Percentiles rank a stretch among this genome's conserved stretches.
These are phyloP conservation scores for Boehmeria nivea DNA, from an alignment of 306 rosid genomes.

Conservation along the genomic window DNA sequence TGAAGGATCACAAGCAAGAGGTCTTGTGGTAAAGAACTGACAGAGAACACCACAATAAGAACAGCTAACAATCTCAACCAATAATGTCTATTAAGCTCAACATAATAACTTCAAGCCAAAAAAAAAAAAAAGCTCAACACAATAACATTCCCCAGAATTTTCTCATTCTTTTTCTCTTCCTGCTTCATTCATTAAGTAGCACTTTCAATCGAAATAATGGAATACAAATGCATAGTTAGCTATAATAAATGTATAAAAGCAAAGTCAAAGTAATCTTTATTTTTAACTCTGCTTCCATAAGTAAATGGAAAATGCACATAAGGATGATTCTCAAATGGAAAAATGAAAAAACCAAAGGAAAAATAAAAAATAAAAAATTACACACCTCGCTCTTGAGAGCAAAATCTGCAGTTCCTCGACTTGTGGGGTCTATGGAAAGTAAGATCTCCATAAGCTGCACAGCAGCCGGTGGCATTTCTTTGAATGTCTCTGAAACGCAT, in stretches of 20 bases:
- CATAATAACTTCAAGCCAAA: not conserved
- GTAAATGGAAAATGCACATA: no score
- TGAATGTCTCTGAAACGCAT: slow-evolving; percentile 64
- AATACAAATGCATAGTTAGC: no score
- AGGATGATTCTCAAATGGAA: not conserved
- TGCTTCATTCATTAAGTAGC: no score
- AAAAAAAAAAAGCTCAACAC: no score
- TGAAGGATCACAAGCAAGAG: slow-evolving; percentile 83
- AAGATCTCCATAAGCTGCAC: slow-evolving; percentile 64
- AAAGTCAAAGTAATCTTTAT: no score
- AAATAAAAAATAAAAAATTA: slow-evolving; percentile 7
- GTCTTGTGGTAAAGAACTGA: slow-evolving; percentile 73
- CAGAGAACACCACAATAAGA: slow-evolving; percentile 17
- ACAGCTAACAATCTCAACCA: slow-evolving; percentile 8
- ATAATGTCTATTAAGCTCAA: not conserved
- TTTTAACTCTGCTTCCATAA: no score
- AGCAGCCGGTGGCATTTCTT: slow-evolving; percentile 59
- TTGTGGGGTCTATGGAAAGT: slow-evolving; percentile 70
- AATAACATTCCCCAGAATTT: no score
- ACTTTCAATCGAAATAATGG: no score
- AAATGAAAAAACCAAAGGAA: not conserved
- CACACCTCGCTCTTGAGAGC: slow-evolving; percentile 75
- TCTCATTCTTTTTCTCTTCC: no score
- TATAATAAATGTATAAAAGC: no score
- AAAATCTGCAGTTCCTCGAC: slow-evolving; percentile 67